These are phyloP conservation scores for Gracilaria vermiculophylla DNA, from an alignment of 23 red algal species.

Conservation along the genomic window DNA sequence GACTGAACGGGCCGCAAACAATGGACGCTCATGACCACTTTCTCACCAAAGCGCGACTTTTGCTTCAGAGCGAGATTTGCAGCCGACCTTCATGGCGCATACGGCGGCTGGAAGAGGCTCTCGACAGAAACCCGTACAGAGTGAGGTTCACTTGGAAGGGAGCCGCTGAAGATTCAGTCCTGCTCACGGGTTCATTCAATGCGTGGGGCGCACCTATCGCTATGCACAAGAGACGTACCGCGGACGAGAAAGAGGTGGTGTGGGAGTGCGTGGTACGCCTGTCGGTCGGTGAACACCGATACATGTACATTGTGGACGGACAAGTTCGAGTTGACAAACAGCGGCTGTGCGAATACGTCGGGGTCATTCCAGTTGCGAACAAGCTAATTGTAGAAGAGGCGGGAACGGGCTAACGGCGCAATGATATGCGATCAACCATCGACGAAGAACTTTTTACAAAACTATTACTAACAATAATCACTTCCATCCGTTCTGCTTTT, in stretches of 20 bases:
- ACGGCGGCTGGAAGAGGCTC: not conserved
- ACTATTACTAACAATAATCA: not conserved
- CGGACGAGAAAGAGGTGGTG: not conserved
- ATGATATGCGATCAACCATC: not conserved
- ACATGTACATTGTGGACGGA: constrained; percentile 31
- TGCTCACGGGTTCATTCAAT: constrained; percentile 19
- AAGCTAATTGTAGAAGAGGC: not conserved
- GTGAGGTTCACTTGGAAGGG: constrained; percentile 29
- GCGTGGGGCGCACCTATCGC: constrained; percentile 21
- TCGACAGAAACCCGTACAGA: not conserved
- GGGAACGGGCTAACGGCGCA: not conserved
- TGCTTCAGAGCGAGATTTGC: not conserved
- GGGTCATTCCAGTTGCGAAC: not conserved
- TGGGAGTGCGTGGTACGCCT: constrained; percentile 46
- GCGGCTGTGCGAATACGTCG: constrained; percentile 5
- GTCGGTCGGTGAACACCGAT: not conserved
- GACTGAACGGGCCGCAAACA: not conserved
- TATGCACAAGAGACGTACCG: not conserved
- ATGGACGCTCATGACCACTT: not conserved
- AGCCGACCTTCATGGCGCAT: not conserved
- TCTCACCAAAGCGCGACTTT: not conserved
- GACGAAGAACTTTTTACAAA: not conserved
- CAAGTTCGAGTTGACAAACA: not conserved
- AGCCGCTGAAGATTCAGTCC: not conserved
- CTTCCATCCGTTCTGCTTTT: not conserved